Evolutionary conservation across 106 monocot genomes (phyloP), one percentile per base, ranked within the genome.

Genomic region (Dendrobium huoshanense): DNA sequence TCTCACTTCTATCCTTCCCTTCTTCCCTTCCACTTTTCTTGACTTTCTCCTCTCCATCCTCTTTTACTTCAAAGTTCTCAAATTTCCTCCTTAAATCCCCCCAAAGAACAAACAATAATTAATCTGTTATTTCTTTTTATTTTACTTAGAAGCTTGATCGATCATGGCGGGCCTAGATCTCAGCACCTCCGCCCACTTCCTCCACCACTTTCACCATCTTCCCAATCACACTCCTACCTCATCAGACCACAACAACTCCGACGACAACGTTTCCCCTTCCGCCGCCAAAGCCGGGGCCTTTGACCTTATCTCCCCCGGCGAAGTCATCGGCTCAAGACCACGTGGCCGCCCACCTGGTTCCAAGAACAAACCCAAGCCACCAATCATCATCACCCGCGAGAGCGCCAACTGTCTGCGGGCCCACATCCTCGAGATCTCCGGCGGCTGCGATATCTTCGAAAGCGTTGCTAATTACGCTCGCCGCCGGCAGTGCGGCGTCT

Each of bases 351-450:
- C 78, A 7, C 40, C 78, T 9, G 78, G 78, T 5, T 78, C 78
- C 37, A 58, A 59, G 58, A 78, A 78, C 78, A 78, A 78, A 55
- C 56, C 78, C 5, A 78, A 78, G 41, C 78, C 78, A 2, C 78
- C 78, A 1, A 49, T 78, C 0, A 78, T 78, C 58, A 78, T 78
- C 78, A 78, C 78, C 18, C 55, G 78, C 9, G 78, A 78, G 58
- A 78, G 78, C 49, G 78, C 78, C 78, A 78, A 78, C 56, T 56
- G 55, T 31, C 58, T 78, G 40, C 78, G 78, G 1, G 78, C 78
- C 5, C 78, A 78, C 78, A 78, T 78, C 78, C 58, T 58, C 56
- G 78, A 78, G 55, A 56, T 78, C 78, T 25, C 56, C 37, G 78
- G 40, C 18, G 78, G 78, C 58, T 33, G 78, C 78, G 78, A 78